Conservation (phyloP, 2,329 filamentous ascomycete species). For the Paraphaeosphaeria minitans region DNA sequence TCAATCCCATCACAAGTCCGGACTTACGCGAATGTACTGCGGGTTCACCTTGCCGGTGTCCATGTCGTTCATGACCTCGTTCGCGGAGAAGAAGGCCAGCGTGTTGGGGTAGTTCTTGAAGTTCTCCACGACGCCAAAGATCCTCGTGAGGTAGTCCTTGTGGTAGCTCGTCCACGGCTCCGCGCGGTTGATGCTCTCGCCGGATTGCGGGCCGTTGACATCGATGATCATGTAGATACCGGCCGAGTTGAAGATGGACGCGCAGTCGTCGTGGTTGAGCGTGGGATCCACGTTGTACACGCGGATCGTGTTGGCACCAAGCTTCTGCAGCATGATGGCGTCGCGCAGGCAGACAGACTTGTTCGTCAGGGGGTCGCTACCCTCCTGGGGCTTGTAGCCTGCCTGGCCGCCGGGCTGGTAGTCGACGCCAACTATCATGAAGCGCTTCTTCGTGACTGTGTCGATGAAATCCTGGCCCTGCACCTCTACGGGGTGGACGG, state of each 20-base stretch:
- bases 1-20: not conserved
- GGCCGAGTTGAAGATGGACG: conserved; percentile 67
- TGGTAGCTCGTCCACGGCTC: conserved; percentile 62
- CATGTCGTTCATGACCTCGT: conserved; percentile 70
- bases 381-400: conserved; percentile 58
- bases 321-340: conserved; percentile 65
- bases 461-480: conserved; percentile 67
- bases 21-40: conserved; percentile 60
- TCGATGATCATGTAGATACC: conserved; percentile 71
- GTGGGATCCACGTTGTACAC: conserved; percentile 67
- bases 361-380: conserved; percentile 62
- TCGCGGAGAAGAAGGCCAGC: conserved; percentile 69
- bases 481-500: conserved; percentile 62
- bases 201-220: conserved; percentile 65
- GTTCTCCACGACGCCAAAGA: conserved; percentile 67
- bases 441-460: conserved; percentile 60
- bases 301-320: conserved; percentile 69
- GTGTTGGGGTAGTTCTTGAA: conserved; percentile 71
- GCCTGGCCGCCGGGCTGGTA: conserved; percentile 66
- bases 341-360: conserved; percentile 64
- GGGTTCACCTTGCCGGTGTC: conserved; percentile 58
- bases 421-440: conserved; percentile 66
- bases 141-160: conserved; percentile 60
- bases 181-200: conserved; percentile 61
- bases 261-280: conserved; percentile 65